A percentile compares a stretch with the other conserved stretches of the same genome.
Conservation (phyloP, 805 yeast genomes). For the Candida germanica region DNA sequence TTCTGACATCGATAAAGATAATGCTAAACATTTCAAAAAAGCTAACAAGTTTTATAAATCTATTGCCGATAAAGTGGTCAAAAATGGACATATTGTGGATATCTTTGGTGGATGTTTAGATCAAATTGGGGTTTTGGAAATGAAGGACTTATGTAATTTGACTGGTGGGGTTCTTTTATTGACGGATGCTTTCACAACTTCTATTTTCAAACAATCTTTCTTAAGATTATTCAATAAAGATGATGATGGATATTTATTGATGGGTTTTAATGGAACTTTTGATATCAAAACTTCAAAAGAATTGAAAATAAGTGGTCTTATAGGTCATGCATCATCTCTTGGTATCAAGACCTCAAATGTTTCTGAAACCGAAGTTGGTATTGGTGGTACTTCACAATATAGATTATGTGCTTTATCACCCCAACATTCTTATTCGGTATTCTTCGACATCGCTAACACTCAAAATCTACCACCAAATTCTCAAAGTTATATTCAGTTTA, state of each 20-base stretch:
- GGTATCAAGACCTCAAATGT: constrained; percentile 68
- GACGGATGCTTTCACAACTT: constrained; percentile 63
- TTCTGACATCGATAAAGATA: constrained; percentile 48
- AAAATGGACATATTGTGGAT: constrained; percentile 53
- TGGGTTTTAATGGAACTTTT: constrained; percentile 59
- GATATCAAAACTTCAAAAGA: constrained; percentile 53
- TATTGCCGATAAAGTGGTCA: constrained; percentile 46
- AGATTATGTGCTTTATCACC: constrained; percentile 60
- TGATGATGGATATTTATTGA: constrained; percentile 35
- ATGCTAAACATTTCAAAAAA: constrained; percentile 31
- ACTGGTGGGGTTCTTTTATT: constrained; percentile 65
- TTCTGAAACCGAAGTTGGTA: constrained; percentile 89
- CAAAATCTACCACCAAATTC: constrained; percentile 24
- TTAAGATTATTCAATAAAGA: constrained; percentile 45
- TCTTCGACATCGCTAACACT: constrained; percentile 49
- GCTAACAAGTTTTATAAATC: constrained; percentile 48
- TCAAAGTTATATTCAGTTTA: constrained; percentile 46
- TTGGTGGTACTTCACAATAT: constrained; percentile 91
- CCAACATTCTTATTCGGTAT: constrained; percentile 57
- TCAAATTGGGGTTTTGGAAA: constrained; percentile 65
- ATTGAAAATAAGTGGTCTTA: constrained; percentile 53
- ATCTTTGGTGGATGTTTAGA: constrained; percentile 66
- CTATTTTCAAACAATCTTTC: constrained; percentile 66
- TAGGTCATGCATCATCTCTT: constrained; percentile 60
- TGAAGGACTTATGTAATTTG: constrained; percentile 53